These are phyloP conservation scores for Lactarius hengduanensis DNA, from an alignment of 768 basidiomycete genomes.

Conservation along the genomic window DNA sequence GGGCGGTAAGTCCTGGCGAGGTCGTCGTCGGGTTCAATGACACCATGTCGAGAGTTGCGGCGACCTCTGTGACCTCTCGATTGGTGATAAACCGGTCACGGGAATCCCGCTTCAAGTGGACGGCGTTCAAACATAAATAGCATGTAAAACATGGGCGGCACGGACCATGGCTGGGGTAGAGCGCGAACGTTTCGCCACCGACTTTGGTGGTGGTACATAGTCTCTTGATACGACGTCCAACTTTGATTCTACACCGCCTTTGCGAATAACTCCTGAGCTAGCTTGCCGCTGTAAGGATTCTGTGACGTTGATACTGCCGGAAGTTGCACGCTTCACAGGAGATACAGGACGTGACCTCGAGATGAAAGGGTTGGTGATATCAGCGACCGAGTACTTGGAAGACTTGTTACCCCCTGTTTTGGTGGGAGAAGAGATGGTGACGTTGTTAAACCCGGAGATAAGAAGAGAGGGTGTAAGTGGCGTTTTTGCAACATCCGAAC, in stretches of 20 bases:
- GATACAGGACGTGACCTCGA: conserved; percentile 55
- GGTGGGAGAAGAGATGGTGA: conserved; percentile 37
- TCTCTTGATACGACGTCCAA: conserved; percentile 76
- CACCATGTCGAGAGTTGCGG: conserved; percentile 64
- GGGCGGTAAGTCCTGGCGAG: conserved; percentile 77
- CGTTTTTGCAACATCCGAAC: conserved; percentile 47
- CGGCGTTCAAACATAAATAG: conserved; percentile 5
- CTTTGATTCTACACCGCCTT: conserved; percentile 73
- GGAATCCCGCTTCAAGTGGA: conserved; percentile 42
- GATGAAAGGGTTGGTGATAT: conserved; percentile 64
- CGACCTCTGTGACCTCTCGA: conserved; percentile 51
- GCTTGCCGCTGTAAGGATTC: conserved; percentile 63
- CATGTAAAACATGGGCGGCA: neutral
- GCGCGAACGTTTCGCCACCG: conserved; percentile 67
- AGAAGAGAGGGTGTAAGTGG: conserved; percentile 48
- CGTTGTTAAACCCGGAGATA: conserved; percentile 40
- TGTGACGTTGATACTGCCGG: conserved; percentile 47
- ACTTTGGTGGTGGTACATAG: conserved; percentile 62
- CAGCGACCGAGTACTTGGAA: conserved; percentile 38
- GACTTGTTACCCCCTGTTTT: conserved; percentile 34
- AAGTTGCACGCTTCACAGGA: conserved; percentile 61
- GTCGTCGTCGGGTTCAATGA: conserved; percentile 54
- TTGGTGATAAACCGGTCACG: conserved; percentile 75
- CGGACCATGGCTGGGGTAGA: conserved; percentile 61
- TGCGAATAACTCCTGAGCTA: conserved; percentile 65